These are phyloP conservation scores for Suhomyces anneliseae DNA, from an alignment of 1,139 yeast genomes.

Conservation along the genomic window DNA sequence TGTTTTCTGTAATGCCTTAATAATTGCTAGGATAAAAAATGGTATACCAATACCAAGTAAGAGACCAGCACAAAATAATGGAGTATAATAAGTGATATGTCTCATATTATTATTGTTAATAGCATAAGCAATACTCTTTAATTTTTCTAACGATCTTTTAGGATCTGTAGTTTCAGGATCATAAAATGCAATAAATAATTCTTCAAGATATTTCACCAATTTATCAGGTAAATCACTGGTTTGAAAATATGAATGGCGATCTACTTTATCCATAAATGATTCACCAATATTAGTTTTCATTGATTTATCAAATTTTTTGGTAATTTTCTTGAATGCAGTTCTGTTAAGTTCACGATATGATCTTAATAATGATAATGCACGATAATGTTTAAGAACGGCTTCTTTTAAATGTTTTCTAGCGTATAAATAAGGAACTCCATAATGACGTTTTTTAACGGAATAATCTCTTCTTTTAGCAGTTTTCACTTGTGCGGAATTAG, in stretches of 20 bases:
- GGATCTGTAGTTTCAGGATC: conserved; percentile 65
- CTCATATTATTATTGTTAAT: conserved; percentile 33
- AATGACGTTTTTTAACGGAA: conserved; percentile 27
- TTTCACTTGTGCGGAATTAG: conserved; percentile 17
- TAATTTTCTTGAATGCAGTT: conserved; percentile 84
- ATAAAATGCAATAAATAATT: conserved; percentile 63
- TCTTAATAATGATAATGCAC: conserved; percentile 73
- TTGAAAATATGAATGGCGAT: conserved; percentile 54
- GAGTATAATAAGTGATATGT: conserved; percentile 34
- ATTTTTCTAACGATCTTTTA: conserved; percentile 72
- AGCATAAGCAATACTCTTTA: conserved; percentile 51
- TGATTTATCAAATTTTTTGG: conserved; percentile 86
- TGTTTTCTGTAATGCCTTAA: conserved; percentile 47
- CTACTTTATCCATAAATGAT: conserved; percentile 60
- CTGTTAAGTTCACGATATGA: conserved; percentile 77
- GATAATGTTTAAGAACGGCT: conserved; percentile 78
- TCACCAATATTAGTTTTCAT: conserved; percentile 50
- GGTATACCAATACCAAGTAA: conserved; percentile 73
- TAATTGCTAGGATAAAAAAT: conserved; percentile 52
- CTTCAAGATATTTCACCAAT: conserved; percentile 62
- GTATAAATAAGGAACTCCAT: conserved; percentile 60
- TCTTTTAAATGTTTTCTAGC: conserved; percentile 76
- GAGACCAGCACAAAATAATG: conserved; percentile 61
- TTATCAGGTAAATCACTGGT: conserved; percentile 68
- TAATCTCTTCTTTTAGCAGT: conserved; percentile 35